A percentile compares a stretch with the other conserved stretches of the same genome.
These are phyloP conservation scores for Suillus weaverae DNA, from an alignment of 768 basidiomycete genomes.

Conservation along the genomic window DNA sequence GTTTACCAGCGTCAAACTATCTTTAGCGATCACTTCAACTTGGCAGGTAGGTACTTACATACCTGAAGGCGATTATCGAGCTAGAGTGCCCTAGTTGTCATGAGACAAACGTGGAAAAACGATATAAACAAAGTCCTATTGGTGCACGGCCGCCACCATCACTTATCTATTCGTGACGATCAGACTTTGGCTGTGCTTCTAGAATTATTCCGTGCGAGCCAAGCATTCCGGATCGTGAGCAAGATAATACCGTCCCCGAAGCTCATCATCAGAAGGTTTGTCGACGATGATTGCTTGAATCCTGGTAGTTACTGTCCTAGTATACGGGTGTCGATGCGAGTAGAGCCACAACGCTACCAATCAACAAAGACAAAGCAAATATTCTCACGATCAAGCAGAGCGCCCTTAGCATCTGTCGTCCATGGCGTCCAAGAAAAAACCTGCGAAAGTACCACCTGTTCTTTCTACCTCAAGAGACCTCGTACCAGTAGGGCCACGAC, in stretches of 20 bases:
- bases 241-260: neutral
- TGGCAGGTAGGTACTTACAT: neutral
- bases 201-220: neutral
- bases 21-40: neutral
- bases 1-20: neutral
- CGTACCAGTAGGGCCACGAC: conserved; percentile 54
- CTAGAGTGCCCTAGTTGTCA: neutral
- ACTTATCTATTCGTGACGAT: neutral
- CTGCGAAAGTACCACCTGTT: conserved; percentile 14
- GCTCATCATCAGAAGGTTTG: neutral
- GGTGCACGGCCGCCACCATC: neutral
- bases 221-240: neutral
- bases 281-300: neutral
- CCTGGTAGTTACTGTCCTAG: neutral
- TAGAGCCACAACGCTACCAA: neutral
- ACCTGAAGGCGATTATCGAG: neutral
- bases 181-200: neutral
- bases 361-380: neutral
- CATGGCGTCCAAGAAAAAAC: conserved; percentile 31
- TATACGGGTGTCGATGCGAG: neutral
- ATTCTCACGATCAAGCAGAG: neutral
- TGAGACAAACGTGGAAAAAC: neutral
- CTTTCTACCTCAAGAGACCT: conserved; percentile 41
- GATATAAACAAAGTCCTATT: neutral
- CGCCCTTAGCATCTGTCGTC: neutral